phyloP scores from a whole-genome alignment of 1,139 yeast genomes.

The Nadsonia starkeyi-henricii region DNA sequence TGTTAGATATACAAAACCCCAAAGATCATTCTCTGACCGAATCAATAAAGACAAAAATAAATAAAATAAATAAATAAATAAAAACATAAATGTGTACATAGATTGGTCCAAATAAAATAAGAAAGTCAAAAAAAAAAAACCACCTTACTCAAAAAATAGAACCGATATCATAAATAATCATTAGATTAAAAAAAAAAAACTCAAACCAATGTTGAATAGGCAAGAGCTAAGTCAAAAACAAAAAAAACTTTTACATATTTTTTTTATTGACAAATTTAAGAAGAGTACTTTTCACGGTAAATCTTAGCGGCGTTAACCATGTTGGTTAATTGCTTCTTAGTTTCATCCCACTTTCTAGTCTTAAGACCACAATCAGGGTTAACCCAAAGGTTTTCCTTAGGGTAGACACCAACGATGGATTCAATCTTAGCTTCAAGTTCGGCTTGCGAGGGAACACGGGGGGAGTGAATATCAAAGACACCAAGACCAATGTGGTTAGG shows the following conservation, averaged over 20 bases:
- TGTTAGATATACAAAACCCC: too few relatives aligned
- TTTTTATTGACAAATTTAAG: constrained; percentile 15
- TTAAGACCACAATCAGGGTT: constrained; percentile 99
- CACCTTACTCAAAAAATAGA: too few relatives aligned
- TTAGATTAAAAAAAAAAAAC: too few relatives aligned
- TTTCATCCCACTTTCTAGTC: constrained; percentile 94
- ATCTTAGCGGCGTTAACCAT: constrained; percentile 98
- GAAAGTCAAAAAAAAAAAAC: too few relatives aligned
- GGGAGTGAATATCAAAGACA: constrained; percentile 97
- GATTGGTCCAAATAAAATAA: not conserved
- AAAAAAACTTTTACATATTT: constrained; percentile 13
- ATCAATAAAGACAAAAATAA: too few relatives aligned
- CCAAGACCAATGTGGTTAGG: constrained; percentile 99
- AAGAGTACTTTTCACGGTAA: constrained; percentile 49
- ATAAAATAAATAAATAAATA: too few relatives aligned
- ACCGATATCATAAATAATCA: too few relatives aligned
- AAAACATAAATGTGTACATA: too few relatives aligned
- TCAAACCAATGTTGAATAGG: constrained; percentile 1
- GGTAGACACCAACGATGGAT: constrained; percentile 91
- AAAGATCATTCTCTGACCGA: too few relatives aligned
- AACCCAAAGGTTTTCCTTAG: constrained; percentile 97
- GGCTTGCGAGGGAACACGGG: constrained; percentile 96
- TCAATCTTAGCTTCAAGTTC: constrained; percentile 89
- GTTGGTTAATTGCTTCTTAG: constrained; percentile 66
- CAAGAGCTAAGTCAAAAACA: constrained; percentile 8